Base-by-base conservation (phyloP, 2,329 filamentous ascomycete genomes). In the Penicillium sp. region DNA sequence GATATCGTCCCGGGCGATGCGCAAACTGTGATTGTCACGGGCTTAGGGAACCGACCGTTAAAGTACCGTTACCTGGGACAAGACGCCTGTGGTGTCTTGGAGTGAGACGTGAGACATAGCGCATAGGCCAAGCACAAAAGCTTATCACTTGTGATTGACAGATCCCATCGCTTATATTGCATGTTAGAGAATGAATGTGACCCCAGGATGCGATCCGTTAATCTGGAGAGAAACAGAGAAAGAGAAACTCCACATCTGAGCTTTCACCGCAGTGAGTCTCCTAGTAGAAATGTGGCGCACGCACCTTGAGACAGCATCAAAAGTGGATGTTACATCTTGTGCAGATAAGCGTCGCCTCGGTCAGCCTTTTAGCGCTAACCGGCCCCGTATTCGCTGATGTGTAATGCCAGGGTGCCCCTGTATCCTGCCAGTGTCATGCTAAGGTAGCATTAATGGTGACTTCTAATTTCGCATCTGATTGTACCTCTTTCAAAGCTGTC, bases 1-100 rank as follows among this genome's bases (percentile, higher is more conserved):
- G 82, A 84, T 61, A 65, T 84, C 53, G 77, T 82, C 6, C 82
- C 82, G n/a, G 81, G 81, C 6, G 81, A 84, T 62, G 78, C 79
- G 54, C 81, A 84, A 61, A 62, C 61, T 10, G 60, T 75, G 29
- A 67, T 49, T 6, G 48, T 70, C 16, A 63, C 51, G 36, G 65
- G 66, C 10, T 42, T 49, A 29, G 57, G 52, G 13, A 56, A 58
- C 31, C 33, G 49, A 10, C 56, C 55, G 15, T 45, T 69, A 16
- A 65, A 54, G 47, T 69, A 65, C 38, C 64, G 66, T 12, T 68
- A 60, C 44, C 51, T 69, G 12, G 65, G 64, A 29, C 65, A 69
- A 42, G 61, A 54, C 10, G 47, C 49, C 18, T 39, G 16, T 41
- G 43, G 33, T n/a, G 46, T 45, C 28, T 45, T 57, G 21, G 38